phyloP scores from a whole-genome alignment of 176 grass and related monocot genomes.

The Zea luxurians region DNA sequence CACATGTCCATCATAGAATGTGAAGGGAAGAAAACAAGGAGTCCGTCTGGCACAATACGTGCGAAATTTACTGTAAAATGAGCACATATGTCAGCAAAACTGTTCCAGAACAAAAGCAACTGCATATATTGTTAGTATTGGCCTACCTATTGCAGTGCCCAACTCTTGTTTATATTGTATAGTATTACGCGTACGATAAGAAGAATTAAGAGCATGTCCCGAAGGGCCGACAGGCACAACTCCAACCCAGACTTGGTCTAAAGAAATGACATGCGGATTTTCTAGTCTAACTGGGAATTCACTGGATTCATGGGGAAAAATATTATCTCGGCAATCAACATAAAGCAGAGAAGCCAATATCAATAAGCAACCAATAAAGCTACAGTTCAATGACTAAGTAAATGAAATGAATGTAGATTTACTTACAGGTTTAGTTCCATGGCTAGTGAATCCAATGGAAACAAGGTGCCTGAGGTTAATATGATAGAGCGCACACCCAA shows the following conservation, averaged over 20 bases:
- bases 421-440: conserved; percentile 89
- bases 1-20: conserved; percentile 98
- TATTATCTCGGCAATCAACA: too few relatives aligned
- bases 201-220: conserved; percentile 89
- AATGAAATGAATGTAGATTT: conserved; percentile 36
- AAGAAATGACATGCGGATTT: too few relatives aligned
- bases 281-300: too few relatives aligned
- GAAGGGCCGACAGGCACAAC: conserved; percentile 84
- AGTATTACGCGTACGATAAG: conserved; percentile 75
- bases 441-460: conserved; percentile 87
- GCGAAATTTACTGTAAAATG: conserved; percentile 80
- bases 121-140: too few relatives aligned
- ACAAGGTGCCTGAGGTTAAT: conserved; percentile 79
- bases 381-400: conserved; percentile 26
- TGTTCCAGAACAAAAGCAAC: too few relatives aligned
- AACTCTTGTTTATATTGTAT: conserved; percentile 96
- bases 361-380: conserved; percentile 20
- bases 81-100: too few relatives aligned
- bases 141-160: conserved; percentile 73
- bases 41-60: conserved; percentile 88
- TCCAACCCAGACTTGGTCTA: conserved; percentile 59
- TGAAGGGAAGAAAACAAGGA: conserved; percentile 95
- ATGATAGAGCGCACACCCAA: too few relatives aligned
- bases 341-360: too few relatives aligned
- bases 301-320: too few relatives aligned